Base-by-base conservation (phyloP, 768 basidiomycete genomes). In the Sarcodon aspratus region DNA sequence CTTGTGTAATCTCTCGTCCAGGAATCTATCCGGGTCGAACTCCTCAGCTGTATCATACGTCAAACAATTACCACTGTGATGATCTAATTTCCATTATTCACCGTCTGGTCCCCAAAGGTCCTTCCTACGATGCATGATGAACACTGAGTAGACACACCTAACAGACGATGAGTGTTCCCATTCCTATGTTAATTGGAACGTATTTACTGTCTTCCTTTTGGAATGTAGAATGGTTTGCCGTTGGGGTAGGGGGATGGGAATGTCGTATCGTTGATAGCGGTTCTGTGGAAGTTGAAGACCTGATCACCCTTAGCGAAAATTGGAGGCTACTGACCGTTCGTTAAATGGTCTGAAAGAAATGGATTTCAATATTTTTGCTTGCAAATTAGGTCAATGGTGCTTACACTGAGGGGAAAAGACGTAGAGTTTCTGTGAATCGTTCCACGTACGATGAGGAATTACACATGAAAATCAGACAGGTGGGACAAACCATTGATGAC, bases 21-120 rank as follows among this genome's bases (percentile, higher is more conserved):
- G 58, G 69, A 82, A 84, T 1, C 82, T 69, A 51, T 82, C 76
- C 0, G 82, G 82, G 56, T 84, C 82, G 52, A 83, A 85, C 49
- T 63, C 54, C 3, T 72, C 58, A n/a, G 79, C 79, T 80, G 44
- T 7, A 9, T 44, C 8, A 15, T 38, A 4, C 44, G 15, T 51
- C 35, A 33, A 37, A 34, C 4, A 44, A 1, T 33, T 7, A 27
- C 21, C 21, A 27, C 21, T 27, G 21, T 27, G 21, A 27, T 27
- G 21, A 27, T 27, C 21, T 27, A 31, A 15, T n/a, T 18, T 42
- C 40, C 45, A 46, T 27, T 27, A 48, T 60, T 13, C 12, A 59
- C 64, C 69, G 53, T 79, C 77, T 3, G 76, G 68, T 7, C 78
- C 77, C 78, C 77, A 80, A 1, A 78, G 61, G 47, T 76, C 74